Percentiles rank a stretch among this genome's conserved stretches.
These are phyloP conservation scores for Exophiala sideris DNA, from an alignment of 2,329 filamentous ascomycete species.

Conservation along the genomic window DNA sequence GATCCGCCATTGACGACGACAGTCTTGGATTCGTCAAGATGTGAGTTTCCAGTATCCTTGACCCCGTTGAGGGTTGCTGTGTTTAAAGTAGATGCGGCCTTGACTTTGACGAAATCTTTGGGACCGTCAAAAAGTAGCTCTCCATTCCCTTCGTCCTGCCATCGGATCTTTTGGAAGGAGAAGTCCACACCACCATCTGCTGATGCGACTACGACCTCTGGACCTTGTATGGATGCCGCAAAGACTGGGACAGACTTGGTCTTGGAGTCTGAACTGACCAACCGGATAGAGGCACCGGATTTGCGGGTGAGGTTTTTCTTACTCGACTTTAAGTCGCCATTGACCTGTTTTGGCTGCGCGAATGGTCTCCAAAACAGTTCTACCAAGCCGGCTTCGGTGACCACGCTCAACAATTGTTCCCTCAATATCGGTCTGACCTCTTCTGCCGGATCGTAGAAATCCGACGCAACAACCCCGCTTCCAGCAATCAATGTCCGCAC, in stretches of 20 bases:
- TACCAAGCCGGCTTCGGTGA: slow-evolving; percentile 48
- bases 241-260: slow-evolving; percentile 41
- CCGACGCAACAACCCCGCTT: slow-evolving; percentile 42
- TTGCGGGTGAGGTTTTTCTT: slow-evolving; percentile 42
- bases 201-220: slow-evolving; percentile 47
- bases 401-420: slow-evolving; percentile 43
- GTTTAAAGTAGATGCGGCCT: slow-evolving; percentile 41
- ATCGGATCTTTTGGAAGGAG: slow-evolving; percentile 48
- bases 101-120: slow-evolving; percentile 44
- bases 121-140: slow-evolving; percentile 42
- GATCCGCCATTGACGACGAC: slow-evolving; percentile 44
- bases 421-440: slow-evolving; percentile 19
- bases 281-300: slow-evolving; percentile 44
- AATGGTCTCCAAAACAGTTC: slow-evolving; percentile 52
- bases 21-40: slow-evolving; percentile 57
- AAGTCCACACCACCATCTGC: slow-evolving; percentile 50
- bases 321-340: slow-evolving; percentile 31
- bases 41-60: slow-evolving; percentile 48
- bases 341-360: slow-evolving; percentile 32
- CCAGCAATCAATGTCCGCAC: slow-evolving; percentile 49
- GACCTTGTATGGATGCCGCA: slow-evolving; percentile 43
- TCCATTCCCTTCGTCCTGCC: slow-evolving; percentile 45
- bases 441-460: slow-evolving; percentile 34
- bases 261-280: slow-evolving; percentile 42
- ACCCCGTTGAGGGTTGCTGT: slow-evolving; percentile 53